A percentile compares a stretch with the other conserved stretches of the same genome.
Conservation (phyloP, 495 filamentous ascomycete species). For the Aspergillus funiculosus region DNA sequence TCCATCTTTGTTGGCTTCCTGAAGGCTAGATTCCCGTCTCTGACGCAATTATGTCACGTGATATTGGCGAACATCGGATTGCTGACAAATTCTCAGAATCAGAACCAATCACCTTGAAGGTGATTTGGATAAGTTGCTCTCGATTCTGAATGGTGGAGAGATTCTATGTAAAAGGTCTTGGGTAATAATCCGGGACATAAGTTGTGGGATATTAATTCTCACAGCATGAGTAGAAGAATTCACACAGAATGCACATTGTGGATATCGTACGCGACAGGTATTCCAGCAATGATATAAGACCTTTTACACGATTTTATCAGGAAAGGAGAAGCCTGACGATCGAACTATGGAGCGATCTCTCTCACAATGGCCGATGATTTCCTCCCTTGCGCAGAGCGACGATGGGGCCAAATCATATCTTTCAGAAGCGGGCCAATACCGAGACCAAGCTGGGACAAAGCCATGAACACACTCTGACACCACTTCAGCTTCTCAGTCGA, state of each 20-base stretch:
- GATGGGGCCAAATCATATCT: constrained; percentile 24
- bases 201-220: no score
- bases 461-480: constrained; percentile 19
- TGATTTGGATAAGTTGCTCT: no score
- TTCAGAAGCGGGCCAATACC: constrained; percentile 22
- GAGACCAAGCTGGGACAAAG: constrained; percentile 15
- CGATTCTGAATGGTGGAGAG: no score
- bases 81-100: constrained; percentile 35
- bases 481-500: constrained; percentile 19
- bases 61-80: constrained; percentile 7
- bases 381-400: constrained; percentile 13
- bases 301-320: no score
- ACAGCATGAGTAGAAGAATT: no score
- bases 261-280: no score
- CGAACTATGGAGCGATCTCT: background rate
- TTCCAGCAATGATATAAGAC: no score
- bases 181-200: no score
- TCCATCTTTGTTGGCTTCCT: no score
- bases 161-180: no score
- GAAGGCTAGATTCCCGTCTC: constrained; percentile 24
- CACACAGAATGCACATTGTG: no score
- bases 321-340: no score
- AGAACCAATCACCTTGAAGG: constrained; percentile 24
- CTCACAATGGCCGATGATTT: constrained; percentile 3
- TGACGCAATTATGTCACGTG: constrained; percentile 41